Evolutionary conservation across 2,329 filamentous ascomycete species (phyloP), one percentile per base, ranked within the genome.

Genomic region (Ophiocordyceps polyrhachis-furcata): DNA sequence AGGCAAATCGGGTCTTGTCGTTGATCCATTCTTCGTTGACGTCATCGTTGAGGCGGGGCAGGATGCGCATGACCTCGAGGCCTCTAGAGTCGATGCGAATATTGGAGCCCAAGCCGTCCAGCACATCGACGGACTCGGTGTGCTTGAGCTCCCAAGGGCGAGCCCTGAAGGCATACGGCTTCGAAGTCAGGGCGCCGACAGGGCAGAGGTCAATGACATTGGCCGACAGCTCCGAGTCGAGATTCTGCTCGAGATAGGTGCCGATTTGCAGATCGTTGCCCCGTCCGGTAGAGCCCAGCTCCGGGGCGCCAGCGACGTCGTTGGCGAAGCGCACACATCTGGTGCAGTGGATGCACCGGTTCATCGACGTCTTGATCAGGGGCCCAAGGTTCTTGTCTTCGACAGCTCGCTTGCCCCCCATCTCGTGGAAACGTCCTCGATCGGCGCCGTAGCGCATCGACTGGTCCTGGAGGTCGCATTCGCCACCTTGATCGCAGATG

Each of bases 11-110:
- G 38, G 86, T 81, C 74, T 96, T 98, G 70, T 98, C 91, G 65
- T 96, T 91, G 63, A 98, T 96, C 91, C 91, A 98, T 65, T 98
- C 91, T 69, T 98, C 91, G 63, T 98, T 98, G 56, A 98, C 79
- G 56, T 96, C 88, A 60, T 98, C 91, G 62, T 98, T 98, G 49
- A 98, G 73, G 55, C 91, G 78, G 48, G 91, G 91, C 15, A 95
- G 61, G 48, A 98, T 74, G 55, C 91, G 81, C 88, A 98, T 94
- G 44, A 98, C 89, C 67, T 96, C 88, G 52, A 95, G 71, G 48
- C 91, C 91, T 57, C 91, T 79, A 47, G 87, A 82, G 65, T 98
- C 91, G 41, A 96, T 80, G 41, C 91, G 81, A 56, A 98, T 93
- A 62, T 93, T 93, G 47, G 89, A 95, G 48, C 91, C 91, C 49